Evolutionary conservation across 208 protist species (phyloP).

Genomic region (Trypanosoma grayi): DNA sequence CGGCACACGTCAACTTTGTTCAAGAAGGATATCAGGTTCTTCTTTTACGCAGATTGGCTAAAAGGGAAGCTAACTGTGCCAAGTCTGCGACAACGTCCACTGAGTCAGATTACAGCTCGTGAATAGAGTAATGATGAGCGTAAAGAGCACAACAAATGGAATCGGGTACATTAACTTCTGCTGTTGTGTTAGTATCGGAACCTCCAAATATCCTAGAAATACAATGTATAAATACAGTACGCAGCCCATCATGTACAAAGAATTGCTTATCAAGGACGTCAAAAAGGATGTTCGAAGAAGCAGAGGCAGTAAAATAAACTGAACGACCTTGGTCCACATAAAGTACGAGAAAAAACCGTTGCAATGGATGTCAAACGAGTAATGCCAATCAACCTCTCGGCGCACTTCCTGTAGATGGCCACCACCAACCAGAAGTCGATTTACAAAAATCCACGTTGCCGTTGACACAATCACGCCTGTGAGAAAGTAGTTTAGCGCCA

Average conservation of each 20-base stretch:
- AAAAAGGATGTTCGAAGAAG: constrained; percentile 36
- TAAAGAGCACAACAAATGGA: constrained; percentile 48
- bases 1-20: no score
- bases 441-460: constrained; percentile 61
- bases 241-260: constrained; percentile 54
- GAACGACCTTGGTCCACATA: constrained; percentile 89
- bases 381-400: constrained; percentile 91
- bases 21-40: no score
- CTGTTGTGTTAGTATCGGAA: constrained; percentile 86
- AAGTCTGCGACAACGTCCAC: constrained; percentile 20
- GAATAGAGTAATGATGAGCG: constrained; percentile 45
- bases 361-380: constrained; percentile 97
- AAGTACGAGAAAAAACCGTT: constrained; percentile 96
- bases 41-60: background rate
- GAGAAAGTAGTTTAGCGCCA: constrained; percentile 74
- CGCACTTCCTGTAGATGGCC: constrained; percentile 40
- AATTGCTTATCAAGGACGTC: constrained; percentile 50
- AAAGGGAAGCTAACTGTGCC: constrained; percentile 18
- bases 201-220: constrained; percentile 91
- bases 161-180: constrained; percentile 90
- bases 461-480: constrained; percentile 72
- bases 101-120: constrained; percentile 36
- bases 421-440: constrained; percentile 46
- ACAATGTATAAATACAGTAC: constrained; percentile 88
- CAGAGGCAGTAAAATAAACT: constrained; percentile 80